Conservation (phyloP, 2,329 filamentous ascomycete genomes). For the Herpomyces periplanetae region DNA sequence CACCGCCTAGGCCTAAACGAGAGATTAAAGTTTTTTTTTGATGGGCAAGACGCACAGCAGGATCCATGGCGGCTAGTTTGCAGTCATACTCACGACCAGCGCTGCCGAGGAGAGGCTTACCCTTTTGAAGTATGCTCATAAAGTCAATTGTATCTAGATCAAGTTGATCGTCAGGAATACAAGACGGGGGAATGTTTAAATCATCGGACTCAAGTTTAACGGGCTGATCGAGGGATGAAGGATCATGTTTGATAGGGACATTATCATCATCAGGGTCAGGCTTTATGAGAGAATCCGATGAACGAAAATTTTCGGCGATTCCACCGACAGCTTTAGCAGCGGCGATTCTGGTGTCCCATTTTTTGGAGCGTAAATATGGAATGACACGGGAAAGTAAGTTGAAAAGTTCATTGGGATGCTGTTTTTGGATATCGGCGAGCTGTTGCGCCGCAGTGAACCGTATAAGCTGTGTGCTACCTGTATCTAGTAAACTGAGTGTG, state of each 20-base stretch:
- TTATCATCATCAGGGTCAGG: conserved; percentile 64
- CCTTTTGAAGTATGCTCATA: conserved; percentile 34
- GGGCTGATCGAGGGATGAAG: no score
- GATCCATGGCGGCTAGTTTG: conserved; percentile 37
- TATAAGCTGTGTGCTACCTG: conserved; percentile 76
- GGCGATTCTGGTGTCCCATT: conserved; percentile 82
- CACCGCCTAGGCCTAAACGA: conserved; percentile 44
- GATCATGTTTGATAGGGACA: no score
- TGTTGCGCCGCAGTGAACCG: conserved; percentile 89
- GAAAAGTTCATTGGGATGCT: conserved; percentile 86
- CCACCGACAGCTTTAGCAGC: conserved; percentile 76
- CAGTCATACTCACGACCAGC: conserved; percentile 50
- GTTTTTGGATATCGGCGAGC: conserved; percentile 85
- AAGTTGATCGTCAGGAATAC: conserved; percentile 18
- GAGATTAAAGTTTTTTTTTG: conserved; percentile 59
- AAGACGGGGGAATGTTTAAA: conserved; percentile 6
- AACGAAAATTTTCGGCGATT: conserved; percentile 58
- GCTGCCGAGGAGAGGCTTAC: conserved; percentile 44
- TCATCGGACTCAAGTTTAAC: conserved; percentile 10
- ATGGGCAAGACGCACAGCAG: conserved; percentile 35
- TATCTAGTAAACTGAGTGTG: conserved; percentile 41
- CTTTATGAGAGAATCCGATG: no score
- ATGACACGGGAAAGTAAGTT: conserved; percentile 71
- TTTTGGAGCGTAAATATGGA: conserved; percentile 74
- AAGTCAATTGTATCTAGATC: conserved; percentile 37